A percentile compares a stretch with the other conserved stretches of the same genome.
These are phyloP conservation scores for Fusarium neocosmosporiellum DNA, from an alignment of 2,329 filamentous ascomycete species.

Conservation along the genomic window DNA sequence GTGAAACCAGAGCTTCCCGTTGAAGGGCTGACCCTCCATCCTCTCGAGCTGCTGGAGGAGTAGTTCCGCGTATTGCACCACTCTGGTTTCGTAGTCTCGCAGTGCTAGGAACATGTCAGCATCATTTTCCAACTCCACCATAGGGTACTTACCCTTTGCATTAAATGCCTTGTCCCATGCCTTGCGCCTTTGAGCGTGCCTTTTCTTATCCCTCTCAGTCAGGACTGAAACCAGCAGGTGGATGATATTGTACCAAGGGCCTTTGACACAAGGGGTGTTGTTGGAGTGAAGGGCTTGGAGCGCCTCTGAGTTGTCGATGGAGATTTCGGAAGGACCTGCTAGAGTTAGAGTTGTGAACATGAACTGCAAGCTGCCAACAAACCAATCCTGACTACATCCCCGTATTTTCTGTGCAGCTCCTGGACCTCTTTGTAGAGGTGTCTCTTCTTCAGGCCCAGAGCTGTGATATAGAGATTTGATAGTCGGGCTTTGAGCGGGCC, in stretches of 20 bases:
- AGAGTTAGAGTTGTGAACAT: not conserved
- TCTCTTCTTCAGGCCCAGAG: not conserved
- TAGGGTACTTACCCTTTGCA: constrained; percentile 36
- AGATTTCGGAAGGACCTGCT: not conserved
- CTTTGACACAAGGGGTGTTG: constrained; percentile 39
- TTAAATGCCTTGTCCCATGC: constrained; percentile 49
- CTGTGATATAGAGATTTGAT: not conserved
- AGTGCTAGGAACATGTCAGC: constrained; percentile 31
- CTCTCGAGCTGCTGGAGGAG: constrained; percentile 33
- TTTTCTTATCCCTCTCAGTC: constrained; percentile 45
- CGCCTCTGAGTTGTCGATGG: not conserved
- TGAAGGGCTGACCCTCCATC: constrained; percentile 34
- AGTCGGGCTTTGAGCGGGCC: not conserved
- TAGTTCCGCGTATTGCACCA: constrained; percentile 36
- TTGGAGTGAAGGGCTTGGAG: not conserved
- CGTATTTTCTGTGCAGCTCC: constrained; percentile 1
- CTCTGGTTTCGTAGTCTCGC: constrained; percentile 44
- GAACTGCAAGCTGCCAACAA: not conserved
- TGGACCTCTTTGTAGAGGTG: not conserved
- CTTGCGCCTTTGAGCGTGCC: constrained; percentile 47
- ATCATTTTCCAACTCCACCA: not conserved
- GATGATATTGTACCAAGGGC: constrained; percentile 49
- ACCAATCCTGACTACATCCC: constrained; percentile 1
- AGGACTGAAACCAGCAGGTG: constrained; percentile 46
- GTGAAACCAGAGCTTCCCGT: constrained; percentile 48